Evolutionary conservation across 2,329 filamentous ascomycete genomes (phyloP).

Genomic region (Penicillium corylophilum): DNA sequence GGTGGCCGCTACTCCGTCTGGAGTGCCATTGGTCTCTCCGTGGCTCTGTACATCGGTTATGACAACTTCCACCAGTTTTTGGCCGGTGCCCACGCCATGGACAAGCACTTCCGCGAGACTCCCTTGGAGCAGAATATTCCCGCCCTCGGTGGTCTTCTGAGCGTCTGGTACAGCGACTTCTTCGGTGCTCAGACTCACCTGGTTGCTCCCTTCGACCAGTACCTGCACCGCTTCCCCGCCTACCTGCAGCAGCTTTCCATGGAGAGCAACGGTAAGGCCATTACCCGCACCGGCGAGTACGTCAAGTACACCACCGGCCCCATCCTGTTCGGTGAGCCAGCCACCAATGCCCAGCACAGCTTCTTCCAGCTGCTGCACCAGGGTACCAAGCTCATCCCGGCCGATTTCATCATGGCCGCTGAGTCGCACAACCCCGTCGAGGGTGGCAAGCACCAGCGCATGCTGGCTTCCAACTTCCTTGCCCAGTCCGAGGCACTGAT

Average conservation of each 20-base stretch:
- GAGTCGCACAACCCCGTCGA: conserved; percentile 96
- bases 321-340: conserved; percentile 95
- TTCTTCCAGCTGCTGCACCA: conserved; percentile 99
- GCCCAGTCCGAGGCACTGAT: conserved; percentile 52
- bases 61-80: conserved; percentile 98
- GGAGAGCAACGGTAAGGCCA: conserved; percentile 98
- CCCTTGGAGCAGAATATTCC: conserved; percentile 95
- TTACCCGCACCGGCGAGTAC: conserved; percentile 80
- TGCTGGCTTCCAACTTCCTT: conserved; percentile 54
- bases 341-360: conserved; percentile 98
- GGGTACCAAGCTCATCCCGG: conserved; percentile 96
- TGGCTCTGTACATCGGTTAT: conserved; percentile 91
- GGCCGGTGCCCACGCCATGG: conserved; percentile 92
- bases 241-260: conserved; percentile 99
- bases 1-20: conserved; percentile 98
- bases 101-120: conserved; percentile 92
- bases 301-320: conserved; percentile 97
- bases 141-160: conserved; percentile 83
- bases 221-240: conserved; percentile 96
- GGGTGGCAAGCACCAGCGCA: conserved; percentile 85
- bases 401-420: conserved; percentile 95
- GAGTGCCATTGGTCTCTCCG: conserved; percentile 95
- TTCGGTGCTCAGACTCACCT: conserved; percentile 97
- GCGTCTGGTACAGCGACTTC: conserved; percentile 99
- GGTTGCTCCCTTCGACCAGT: conserved; percentile 97